These are phyloP conservation scores for Cryptococcus sp. DNA, from an alignment of 1,284 basidiomycete species.

Conservation along the genomic window DNA sequence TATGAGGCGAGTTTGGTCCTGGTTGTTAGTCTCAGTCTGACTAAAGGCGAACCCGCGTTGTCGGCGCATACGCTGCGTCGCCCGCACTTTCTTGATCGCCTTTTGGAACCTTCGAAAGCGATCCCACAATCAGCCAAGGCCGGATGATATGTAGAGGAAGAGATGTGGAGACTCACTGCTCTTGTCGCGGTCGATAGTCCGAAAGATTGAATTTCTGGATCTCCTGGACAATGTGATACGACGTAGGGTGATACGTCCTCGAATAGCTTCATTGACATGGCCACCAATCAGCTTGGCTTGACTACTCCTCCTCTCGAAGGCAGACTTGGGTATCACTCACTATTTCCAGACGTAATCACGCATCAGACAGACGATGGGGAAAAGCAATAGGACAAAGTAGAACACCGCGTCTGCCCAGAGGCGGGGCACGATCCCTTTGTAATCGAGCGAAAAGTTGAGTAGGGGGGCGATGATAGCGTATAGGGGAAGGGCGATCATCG, in stretches of 20 bases:
- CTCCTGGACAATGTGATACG: slow-evolving; percentile 98
- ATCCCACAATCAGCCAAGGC: slow-evolving; percentile 6
- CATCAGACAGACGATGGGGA: slow-evolving; percentile 83
- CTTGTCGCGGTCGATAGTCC: slow-evolving; percentile 94
- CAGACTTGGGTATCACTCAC: slow-evolving; percentile 56
- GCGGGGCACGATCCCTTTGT: slow-evolving; percentile 78
- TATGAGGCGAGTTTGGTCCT: slow-evolving; percentile 84
- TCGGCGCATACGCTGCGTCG: slow-evolving; percentile 88
- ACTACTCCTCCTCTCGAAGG: background rate
- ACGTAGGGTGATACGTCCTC: slow-evolving; percentile 82
- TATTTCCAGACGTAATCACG: slow-evolving; percentile 97
- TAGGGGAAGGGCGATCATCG: slow-evolving; percentile 88
- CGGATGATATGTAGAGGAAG: background rate
- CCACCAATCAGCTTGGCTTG: background rate
- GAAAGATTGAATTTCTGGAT: slow-evolving; percentile 95
- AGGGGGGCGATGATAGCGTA: slow-evolving; percentile 85
- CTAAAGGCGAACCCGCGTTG: slow-evolving; percentile 96
- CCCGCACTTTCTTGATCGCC: slow-evolving; percentile 96
- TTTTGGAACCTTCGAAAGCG: slow-evolving; percentile 74
- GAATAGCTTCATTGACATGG: slow-evolving; percentile 64
- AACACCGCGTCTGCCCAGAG: slow-evolving; percentile 85
- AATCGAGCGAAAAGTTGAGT: slow-evolving; percentile 88
- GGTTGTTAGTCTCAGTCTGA: slow-evolving; percentile 81
- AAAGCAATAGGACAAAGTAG: slow-evolving; percentile 84
- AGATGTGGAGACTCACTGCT: slow-evolving; percentile 67